Evolutionary conservation across 1,139 yeast genomes (phyloP).

Genomic region (Taphrina flavorubra): DNA sequence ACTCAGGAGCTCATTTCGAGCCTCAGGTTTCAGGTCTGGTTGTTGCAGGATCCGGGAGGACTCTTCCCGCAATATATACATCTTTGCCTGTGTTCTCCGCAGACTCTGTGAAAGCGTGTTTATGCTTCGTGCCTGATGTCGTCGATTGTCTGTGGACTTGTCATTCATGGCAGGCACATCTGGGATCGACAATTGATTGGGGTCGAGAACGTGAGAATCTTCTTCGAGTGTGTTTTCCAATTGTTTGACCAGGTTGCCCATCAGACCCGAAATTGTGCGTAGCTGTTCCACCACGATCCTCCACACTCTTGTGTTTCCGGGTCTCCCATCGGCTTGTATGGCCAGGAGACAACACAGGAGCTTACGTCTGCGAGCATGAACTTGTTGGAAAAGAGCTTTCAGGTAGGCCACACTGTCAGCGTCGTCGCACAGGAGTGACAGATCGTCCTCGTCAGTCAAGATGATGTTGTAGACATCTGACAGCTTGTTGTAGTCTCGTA

Average conservation of each 20-base stretch:
- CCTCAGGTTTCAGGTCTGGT: constrained; percentile 43
- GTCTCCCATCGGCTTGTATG: constrained; percentile 50
- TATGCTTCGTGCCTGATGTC: constrained; percentile 46
- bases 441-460: constrained; percentile 43
- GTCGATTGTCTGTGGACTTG: constrained; percentile 44
- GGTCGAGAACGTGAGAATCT: constrained; percentile 37
- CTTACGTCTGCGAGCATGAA: constrained; percentile 55
- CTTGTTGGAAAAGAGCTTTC: constrained; percentile 51
- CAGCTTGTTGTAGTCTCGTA: constrained; percentile 38
- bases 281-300: constrained; percentile 50
- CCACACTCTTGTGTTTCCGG: constrained; percentile 51
- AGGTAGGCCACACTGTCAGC: constrained; percentile 45
- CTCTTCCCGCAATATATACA: constrained; percentile 50
- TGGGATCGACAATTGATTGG: constrained; percentile 17
- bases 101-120: constrained; percentile 48
- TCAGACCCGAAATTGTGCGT: constrained; percentile 48
- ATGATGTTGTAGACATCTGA: constrained; percentile 41
- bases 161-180: neutral
- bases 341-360: constrained; percentile 56
- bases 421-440: constrained; percentile 29
- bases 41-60: constrained; percentile 46
- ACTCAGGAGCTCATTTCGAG: constrained; percentile 42
- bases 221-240: constrained; percentile 48
- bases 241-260: constrained; percentile 48
- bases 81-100: constrained; percentile 52